Conservation (phyloP, 2,329 filamentous ascomycete species). For the Botrytis aclada region DNA sequence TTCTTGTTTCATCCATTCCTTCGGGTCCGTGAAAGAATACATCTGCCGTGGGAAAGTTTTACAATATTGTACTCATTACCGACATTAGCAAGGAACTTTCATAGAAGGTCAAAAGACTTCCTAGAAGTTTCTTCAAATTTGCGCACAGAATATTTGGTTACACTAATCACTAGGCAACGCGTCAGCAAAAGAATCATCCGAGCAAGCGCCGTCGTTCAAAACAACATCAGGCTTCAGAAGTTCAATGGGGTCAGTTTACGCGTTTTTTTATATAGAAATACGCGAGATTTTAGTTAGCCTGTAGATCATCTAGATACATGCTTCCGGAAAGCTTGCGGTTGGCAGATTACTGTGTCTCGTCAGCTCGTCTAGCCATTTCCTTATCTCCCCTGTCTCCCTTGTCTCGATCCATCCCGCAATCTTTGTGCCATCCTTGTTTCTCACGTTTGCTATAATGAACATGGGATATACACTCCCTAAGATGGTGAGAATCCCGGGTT, state of each 20-base stretch:
- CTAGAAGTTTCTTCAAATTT: neutral
- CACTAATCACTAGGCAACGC: neutral
- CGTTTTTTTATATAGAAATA: neutral
- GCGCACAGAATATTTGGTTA: conserved; percentile 12
- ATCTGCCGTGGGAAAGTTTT: neutral
- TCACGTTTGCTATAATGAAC: neutral
- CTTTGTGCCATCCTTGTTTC: conserved; percentile 7
- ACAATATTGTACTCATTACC: neutral
- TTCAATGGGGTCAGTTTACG: neutral
- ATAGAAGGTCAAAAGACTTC: neutral
- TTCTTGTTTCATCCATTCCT: neutral
- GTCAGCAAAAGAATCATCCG: neutral
- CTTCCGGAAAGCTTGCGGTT: neutral
- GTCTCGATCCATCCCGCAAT: neutral
- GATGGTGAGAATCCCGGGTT: neutral
- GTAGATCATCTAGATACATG: neutral
- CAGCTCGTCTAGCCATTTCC: neutral
- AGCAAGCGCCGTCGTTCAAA: conserved; percentile 4
- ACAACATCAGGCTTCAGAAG: neutral
- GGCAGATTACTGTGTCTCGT: neutral
- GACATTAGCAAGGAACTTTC: conserved; percentile 7
- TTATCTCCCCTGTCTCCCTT: neutral
- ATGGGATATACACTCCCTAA: neutral
- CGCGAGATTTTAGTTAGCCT: neutral
- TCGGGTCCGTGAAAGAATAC: too few relatives aligned